These are phyloP conservation scores for Ballota nigra DNA, from an alignment of 257 asterid species.

Conservation along the genomic window DNA sequence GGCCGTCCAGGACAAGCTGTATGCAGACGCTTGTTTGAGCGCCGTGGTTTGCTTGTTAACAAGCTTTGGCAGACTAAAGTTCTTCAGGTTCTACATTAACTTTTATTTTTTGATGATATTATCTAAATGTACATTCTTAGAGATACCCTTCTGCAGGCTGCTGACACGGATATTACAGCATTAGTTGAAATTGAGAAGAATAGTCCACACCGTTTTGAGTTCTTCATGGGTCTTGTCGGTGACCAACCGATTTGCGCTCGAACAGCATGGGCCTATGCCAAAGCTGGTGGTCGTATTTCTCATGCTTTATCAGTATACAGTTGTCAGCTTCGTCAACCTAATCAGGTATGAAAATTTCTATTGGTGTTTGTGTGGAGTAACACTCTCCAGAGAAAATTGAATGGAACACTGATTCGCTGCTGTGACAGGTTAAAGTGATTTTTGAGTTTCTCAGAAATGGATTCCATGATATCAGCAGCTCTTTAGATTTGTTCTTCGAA, in stretches of 20 bases:
- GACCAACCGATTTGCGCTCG: slow-evolving; percentile 98
- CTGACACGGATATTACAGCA: slow-evolving; percentile 98
- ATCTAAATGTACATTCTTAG: slow-evolving; percentile 18
- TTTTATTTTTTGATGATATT: slow-evolving; percentile 7
- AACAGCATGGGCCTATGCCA: slow-evolving; percentile 99
- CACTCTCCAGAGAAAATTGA: slow-evolving; percentile 15
- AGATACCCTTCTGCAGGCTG: slow-evolving; percentile 69
- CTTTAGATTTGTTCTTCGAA: slow-evolving; percentile 89
- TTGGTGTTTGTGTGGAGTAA: slow-evolving; percentile 8
- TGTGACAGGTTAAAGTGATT: slow-evolving; percentile 78
- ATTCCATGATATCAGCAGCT: slow-evolving; percentile 84
- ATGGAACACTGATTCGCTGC: slow-evolving; percentile 28
- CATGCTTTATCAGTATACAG: slow-evolving; percentile 97
- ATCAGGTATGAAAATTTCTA: slow-evolving; percentile 48
- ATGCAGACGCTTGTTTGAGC: slow-evolving; percentile 93
- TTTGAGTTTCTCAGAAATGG: slow-evolving; percentile 90
- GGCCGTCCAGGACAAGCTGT: slow-evolving; percentile 99
- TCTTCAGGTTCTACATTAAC: slow-evolving; percentile 67
- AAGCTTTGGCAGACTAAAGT: slow-evolving; percentile 99
- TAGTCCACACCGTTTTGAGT: slow-evolving; percentile 97
- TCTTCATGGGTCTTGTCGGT: slow-evolving; percentile 99
- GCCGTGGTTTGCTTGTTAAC: slow-evolving; percentile 88
- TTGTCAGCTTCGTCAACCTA: slow-evolving; percentile 92
- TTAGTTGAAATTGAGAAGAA: slow-evolving; percentile 95
- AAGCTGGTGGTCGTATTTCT: slow-evolving; percentile 92